Percentiles rank a stretch among this genome's conserved stretches.
These are phyloP conservation scores for Massarina eburnea DNA, from an alignment of 2,329 filamentous ascomycete genomes.

Conservation along the genomic window DNA sequence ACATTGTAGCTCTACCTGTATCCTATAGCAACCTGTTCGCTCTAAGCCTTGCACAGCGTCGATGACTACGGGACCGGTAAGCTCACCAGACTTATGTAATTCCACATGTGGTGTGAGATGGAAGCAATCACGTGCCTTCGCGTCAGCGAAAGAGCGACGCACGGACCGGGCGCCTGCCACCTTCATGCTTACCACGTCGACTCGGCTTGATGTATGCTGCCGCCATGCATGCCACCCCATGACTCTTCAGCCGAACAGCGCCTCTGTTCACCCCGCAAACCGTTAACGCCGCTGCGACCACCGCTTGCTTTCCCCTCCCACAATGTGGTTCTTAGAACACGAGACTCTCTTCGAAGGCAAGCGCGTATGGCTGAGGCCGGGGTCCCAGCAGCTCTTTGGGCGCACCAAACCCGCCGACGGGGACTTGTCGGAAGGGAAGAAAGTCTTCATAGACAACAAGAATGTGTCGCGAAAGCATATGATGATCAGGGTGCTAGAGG, in stretches of 20 bases:
- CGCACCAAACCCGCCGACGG: slow-evolving; percentile 66
- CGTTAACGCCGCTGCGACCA: background rate
- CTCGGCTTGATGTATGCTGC: background rate
- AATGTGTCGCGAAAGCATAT: slow-evolving; percentile 89
- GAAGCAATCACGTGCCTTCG: background rate
- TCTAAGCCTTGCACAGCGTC: no score
- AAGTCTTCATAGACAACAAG: slow-evolving; percentile 69
- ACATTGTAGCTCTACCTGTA: slow-evolving; percentile 14
- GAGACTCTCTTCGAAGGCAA: slow-evolving; percentile 60
- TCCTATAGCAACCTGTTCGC: slow-evolving; percentile 10
- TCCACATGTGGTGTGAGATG: no score
- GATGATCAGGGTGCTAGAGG: slow-evolving; percentile 69
- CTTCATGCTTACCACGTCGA: background rate
- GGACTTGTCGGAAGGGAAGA: slow-evolving; percentile 35
- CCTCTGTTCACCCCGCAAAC: background rate
- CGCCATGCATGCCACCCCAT: background rate
- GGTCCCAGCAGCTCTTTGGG: slow-evolving; percentile 83
- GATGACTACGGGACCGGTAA: no score
- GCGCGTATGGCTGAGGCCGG: slow-evolving; percentile 81
- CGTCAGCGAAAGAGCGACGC: background rate
- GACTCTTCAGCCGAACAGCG: background rate
- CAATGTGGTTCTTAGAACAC: slow-evolving; percentile 59
- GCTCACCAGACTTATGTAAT: no score
- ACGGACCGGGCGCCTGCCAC: background rate
- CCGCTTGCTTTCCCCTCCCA: background rate